phyloP scores from a whole-genome alignment of 352 stramenopile species.

The Globisporangium solare region DNA sequence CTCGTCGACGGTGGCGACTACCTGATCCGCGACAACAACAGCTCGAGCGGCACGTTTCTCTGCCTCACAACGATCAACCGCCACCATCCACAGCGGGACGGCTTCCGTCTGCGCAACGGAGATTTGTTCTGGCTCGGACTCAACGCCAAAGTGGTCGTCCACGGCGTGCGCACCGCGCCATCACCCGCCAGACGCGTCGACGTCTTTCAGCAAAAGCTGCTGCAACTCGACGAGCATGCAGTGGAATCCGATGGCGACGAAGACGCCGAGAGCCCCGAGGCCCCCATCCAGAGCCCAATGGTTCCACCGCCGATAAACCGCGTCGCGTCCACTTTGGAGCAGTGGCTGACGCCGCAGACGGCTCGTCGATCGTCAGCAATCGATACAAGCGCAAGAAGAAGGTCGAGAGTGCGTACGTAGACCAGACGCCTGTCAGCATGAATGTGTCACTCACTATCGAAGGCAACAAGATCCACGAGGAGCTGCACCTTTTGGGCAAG shows the following conservation, averaged over 20 bases:
- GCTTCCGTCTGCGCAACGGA: constrained; percentile 46
- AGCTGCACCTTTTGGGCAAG: constrained; percentile 22
- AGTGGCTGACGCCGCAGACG: constrained; percentile 22
- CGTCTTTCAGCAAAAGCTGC: not conserved
- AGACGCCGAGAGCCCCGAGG: not conserved
- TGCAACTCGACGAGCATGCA: not conserved
- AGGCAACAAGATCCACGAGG: constrained; percentile 16
- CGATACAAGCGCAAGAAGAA: constrained; percentile 44
- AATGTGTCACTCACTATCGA: constrained; percentile 7
- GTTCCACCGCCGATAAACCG: not conserved
- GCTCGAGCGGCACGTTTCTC: constrained; percentile 49
- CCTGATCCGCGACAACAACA: constrained; percentile 45
- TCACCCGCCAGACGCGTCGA: not conserved
- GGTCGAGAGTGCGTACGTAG: constrained; percentile 6
- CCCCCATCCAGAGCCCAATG: too few species aligned
- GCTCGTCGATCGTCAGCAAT: constrained; percentile 33
- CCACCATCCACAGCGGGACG: constrained; percentile 64
- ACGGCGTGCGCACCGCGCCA: constrained; percentile 18
- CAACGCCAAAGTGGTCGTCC: constrained; percentile 17
- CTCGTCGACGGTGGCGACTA: constrained; percentile 60
- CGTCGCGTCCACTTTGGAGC: constrained; percentile 27
- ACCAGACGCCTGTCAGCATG: constrained; percentile 10
- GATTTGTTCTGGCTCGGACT: constrained; percentile 48
- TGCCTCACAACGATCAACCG: constrained; percentile 67
- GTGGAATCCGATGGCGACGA: constrained; percentile 4